A percentile compares a stretch with the other conserved stretches of the same genome.
These are phyloP conservation scores for Eutrema japonicum DNA, from an alignment of 345 rosid species.

Conservation along the genomic window DNA sequence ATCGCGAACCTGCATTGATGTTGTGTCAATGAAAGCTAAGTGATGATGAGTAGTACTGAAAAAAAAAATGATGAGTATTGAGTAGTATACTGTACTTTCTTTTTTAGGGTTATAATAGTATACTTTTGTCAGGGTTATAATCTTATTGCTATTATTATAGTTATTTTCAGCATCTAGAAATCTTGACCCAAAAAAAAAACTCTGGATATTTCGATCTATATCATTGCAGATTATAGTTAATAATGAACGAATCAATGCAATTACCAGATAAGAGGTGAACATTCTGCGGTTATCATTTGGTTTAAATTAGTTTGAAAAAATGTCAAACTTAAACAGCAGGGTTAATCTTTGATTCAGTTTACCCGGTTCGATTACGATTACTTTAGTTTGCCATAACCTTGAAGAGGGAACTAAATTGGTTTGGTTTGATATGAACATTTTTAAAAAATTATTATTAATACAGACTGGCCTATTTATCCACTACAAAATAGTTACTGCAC, in stretches of 20 bases:
- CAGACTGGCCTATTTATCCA: background rate
- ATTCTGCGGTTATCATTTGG: background rate
- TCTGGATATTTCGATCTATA: constrained; percentile 4
- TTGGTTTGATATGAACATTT: background rate
- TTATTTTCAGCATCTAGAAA: background rate
- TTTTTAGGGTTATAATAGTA: background rate
- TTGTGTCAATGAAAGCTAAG: constrained; percentile 24
- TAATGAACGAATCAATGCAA: constrained; percentile 2
- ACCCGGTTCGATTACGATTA: background rate
- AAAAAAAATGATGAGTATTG: background rate
- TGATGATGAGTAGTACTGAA: constrained; percentile 19
- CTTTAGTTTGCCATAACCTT: background rate
- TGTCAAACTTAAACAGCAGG: background rate
- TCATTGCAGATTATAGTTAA: background rate
- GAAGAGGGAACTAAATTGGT: background rate
- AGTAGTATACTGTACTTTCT: background rate
- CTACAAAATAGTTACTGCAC: background rate
- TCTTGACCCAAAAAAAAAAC: background rate
- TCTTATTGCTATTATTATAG: background rate
- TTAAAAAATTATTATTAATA: background rate
- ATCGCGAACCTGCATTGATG: constrained; percentile 26
- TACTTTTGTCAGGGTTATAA: background rate
- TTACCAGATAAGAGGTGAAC: background rate
- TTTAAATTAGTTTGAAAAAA: background rate
- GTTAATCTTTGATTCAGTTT: constrained; percentile 6